A percentile compares a stretch with the other conserved stretches of the same genome.
phyloP scores from a whole-genome alignment of 73 alveolate species.

The Paramecium tetraurelia region DNA sequence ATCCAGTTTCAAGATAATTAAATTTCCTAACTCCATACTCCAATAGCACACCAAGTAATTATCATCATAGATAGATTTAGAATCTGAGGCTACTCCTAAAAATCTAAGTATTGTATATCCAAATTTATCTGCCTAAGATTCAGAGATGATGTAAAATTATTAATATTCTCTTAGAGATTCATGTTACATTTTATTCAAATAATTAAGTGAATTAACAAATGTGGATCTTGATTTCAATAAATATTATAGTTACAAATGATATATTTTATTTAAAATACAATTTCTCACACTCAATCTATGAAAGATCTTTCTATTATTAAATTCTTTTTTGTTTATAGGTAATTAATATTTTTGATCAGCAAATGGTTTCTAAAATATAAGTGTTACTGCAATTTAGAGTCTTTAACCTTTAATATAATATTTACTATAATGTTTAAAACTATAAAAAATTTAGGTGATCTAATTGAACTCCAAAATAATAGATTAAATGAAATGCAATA shows the following conservation, averaged over 20 bases:
- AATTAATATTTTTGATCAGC: too few relatives aligned
- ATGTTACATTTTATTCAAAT: background rate
- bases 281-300: background rate
- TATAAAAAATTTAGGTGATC: background rate
- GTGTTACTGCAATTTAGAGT: too few relatives aligned
- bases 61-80: background rate
- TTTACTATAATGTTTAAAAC: too few relatives aligned
- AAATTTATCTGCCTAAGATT: background rate
- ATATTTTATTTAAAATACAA: background rate
- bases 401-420: background rate
- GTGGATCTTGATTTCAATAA: constrained; percentile 27
- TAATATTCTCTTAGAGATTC: background rate
- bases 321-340: background rate
- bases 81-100: background rate
- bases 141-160: background rate
- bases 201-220: constrained; percentile 18
- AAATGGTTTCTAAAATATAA: too few relatives aligned
- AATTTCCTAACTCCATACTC: constrained; percentile 26
- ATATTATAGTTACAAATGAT: constrained; percentile 30
- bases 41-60: background rate
- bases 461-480: background rate
- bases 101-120: constrained; percentile 16
- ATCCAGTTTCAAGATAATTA: constrained; percentile 20
- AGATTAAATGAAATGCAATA: background rate
- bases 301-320: background rate